These are phyloP conservation scores for Chrysophaeum taylorii DNA, from an alignment of 352 stramenopile genomes.

Conservation along the genomic window DNA sequence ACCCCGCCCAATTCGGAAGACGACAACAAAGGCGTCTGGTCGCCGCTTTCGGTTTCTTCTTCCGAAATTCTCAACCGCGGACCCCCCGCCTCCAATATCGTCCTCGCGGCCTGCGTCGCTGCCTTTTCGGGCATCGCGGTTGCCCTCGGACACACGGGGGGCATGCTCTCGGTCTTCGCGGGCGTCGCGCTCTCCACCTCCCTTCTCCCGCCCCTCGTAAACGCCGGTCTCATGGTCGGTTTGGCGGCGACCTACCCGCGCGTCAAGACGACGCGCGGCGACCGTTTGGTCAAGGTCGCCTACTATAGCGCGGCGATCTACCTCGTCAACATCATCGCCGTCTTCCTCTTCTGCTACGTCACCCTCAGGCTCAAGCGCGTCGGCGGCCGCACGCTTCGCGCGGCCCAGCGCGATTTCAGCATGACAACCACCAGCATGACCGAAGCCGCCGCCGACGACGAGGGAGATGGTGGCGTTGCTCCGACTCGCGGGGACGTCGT, in stretches of 20 bases:
- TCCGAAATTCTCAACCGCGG: background rate
- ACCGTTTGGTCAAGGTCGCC: background rate
- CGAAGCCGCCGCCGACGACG: too few species aligned
- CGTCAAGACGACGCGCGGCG: background rate
- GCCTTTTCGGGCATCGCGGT: background rate
- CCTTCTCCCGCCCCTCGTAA: background rate
- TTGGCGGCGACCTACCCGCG: background rate
- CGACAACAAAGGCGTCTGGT: too few species aligned
- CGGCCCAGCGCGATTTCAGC: background rate
- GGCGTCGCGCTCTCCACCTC: background rate
- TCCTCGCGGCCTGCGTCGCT: background rate
- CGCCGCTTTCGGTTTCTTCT: background rate
- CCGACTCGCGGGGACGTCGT: too few species aligned
- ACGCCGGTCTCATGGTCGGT: background rate
- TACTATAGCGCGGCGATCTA: background rate
- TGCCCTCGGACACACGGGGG: background rate
- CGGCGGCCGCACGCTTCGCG: background rate
- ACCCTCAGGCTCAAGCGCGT: conserved; percentile 1
- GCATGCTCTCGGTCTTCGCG: background rate
- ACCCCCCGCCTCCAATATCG: background rate
- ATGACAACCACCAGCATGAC: too few species aligned
- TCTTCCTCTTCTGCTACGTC: background rate
- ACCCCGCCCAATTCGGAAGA: background rate
- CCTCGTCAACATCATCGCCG: background rate
- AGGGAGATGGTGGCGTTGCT: too few species aligned